Percentiles rank a stretch among this genome's conserved stretches.
Evolutionary conservation across 495 filamentous ascomycete genomes (phyloP).

Genomic region (Bathelium albidoporum): DNA sequence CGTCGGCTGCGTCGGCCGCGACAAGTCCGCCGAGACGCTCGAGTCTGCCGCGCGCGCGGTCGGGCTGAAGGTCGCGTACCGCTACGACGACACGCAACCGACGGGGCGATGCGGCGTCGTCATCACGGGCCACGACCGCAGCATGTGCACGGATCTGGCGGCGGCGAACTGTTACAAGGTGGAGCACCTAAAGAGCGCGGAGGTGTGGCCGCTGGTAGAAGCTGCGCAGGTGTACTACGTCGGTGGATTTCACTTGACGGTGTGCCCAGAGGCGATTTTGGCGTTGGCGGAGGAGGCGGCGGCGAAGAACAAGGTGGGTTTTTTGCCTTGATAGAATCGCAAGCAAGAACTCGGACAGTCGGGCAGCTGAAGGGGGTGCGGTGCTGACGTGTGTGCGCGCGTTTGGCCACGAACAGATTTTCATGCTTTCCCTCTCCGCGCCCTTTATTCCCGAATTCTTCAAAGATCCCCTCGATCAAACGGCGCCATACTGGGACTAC

Average conservation of each 20-base stretch:
- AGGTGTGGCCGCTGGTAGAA: conserved; percentile 86
- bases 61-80: conserved; percentile 88
- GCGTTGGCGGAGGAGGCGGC: conserved; percentile 85
- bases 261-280: conserved; percentile 80
- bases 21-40: conserved; percentile 83
- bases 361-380: not conserved
- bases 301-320: conserved; percentile 67
- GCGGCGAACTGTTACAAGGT: conserved; percentile 95
- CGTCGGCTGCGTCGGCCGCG: conserved; percentile 83
- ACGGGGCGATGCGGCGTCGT: conserved; percentile 94
- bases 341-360: too few species aligned
- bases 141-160: conserved; percentile 89
- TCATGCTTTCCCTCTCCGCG: conserved; percentile 81
- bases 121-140: conserved; percentile 88
- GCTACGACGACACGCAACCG: conserved; percentile 64
- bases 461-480: conserved; percentile 83
- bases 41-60: conserved; percentile 66
- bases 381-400: conserved; percentile 8
- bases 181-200: conserved; percentile 80
- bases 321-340: not conserved
- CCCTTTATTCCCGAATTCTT: conserved; percentile 97
- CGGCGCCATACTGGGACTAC: conserved; percentile 87
- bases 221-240: conserved; percentile 82
- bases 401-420: conserved; percentile 40
- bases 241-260: conserved; percentile 81